Percentiles rank a stretch among this genome's conserved stretches.
Conservation (phyloP, 1,284 basidiomycete genomes). For the Puccinia horiana region DNA sequence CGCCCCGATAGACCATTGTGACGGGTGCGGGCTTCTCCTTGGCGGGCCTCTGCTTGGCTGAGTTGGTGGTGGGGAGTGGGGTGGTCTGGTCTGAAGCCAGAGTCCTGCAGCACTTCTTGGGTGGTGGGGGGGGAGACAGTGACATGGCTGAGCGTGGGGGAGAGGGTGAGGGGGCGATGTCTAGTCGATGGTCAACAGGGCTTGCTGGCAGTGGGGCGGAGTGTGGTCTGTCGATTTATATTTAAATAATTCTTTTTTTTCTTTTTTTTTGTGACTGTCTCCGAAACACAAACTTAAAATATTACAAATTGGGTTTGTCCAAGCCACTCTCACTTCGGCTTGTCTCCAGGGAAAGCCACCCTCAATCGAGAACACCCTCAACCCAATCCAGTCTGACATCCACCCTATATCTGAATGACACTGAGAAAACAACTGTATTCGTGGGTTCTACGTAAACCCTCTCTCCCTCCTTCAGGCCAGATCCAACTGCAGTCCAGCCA, state of each 20-base stretch:
- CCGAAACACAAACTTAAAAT: too few relatives aligned
- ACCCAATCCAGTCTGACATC: too few relatives aligned
- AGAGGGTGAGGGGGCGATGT: slow-evolving; percentile 36
- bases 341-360: too few relatives aligned
- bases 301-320: too few relatives aligned
- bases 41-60: slow-evolving; percentile 24
- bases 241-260: too few relatives aligned
- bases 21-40: slow-evolving; percentile 47
- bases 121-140: slow-evolving; percentile 28
- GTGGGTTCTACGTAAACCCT: too few relatives aligned
- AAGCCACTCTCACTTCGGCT: too few relatives aligned
- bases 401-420: too few relatives aligned
- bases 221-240: background rate
- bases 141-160: background rate
- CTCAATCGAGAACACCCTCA: too few relatives aligned
- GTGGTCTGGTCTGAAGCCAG: background rate
- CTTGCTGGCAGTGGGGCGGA: background rate
- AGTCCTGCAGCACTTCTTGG: slow-evolving; percentile 27
- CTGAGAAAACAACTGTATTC: too few relatives aligned
- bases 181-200: slow-evolving; percentile 27
- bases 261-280: too few relatives aligned
- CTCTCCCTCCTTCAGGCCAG: too few relatives aligned
- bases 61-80: background rate
- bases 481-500: slow-evolving; percentile 16
- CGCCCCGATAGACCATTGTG: slow-evolving; percentile 37